Base-by-base conservation (phyloP, 352 stramenopile genomes). In the Globisporangium nodosum region DNA sequence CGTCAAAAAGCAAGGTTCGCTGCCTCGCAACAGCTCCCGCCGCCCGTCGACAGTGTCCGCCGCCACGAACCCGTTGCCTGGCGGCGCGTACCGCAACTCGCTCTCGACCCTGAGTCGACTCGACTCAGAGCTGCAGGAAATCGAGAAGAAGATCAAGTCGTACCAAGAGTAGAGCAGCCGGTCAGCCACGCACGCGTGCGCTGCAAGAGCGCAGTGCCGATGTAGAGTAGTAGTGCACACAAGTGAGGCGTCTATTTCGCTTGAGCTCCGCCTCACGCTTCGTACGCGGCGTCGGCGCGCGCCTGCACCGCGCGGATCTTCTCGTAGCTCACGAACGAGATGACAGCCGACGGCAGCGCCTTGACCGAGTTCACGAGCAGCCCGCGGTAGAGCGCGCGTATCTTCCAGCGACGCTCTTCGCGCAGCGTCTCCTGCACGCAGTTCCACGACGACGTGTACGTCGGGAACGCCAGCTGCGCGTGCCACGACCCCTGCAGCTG, bases 301-400 rank as follows among this genome's bases (percentile, higher is more conserved):
- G 69, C 56, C 35, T 81, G 73, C 54, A 84, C 68, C 54, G 85
- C 73, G 20, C 79, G 76, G 55, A 90, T 69, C 66, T 89, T 89
- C 56, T 94, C 84, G 57, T 90, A 94, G 58, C 69, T 88, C 33
- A 90, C 64, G 62, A 92, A 92, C 47, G 84, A 88, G 54, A 94
- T 86, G 3, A 90, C 62, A 0, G 80, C 81, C 15, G 80, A 80
- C 30, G 84, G 84, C 51, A 92, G 48, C 21, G 78, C 76, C 60
- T 90, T 89, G 50, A 91, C 65, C 5, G 61, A 69, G 65, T 93
- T 93, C 46, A 88, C 75, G 7, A 87, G 62, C n/a, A 93, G 61
- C 21, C 85, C 85, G 13, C 81, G 78, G 46, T 95, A 95, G n/a
- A 94, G 61, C 18, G 60, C 68, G 12, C 73, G 67, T 8, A 88